Evolutionary conservation across 169 alveolate genomes (phyloP).

Genomic region (Babesia divergens): DNA sequence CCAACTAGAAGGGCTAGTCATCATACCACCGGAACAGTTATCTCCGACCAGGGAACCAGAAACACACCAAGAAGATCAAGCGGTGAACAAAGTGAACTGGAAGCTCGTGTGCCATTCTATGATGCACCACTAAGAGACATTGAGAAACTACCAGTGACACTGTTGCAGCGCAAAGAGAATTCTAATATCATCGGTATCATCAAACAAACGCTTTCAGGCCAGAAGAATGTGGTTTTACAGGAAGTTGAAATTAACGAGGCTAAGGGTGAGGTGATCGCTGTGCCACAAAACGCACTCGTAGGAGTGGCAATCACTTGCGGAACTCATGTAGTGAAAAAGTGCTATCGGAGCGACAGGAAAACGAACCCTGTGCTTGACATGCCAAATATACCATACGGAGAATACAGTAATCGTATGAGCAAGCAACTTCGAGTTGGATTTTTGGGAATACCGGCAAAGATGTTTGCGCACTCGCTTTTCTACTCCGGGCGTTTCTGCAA

Average conservation of each 20-base stretch:
- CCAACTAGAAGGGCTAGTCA: no score
- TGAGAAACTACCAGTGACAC: not conserved
- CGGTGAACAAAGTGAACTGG: not conserved
- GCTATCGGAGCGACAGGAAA: not conserved
- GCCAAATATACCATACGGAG: conserved; percentile 34
- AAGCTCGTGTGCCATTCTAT: not conserved
- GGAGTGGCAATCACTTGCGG: conserved; percentile 10
- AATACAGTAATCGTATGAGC: conserved; percentile 50
- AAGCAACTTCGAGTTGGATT: conserved; percentile 61
- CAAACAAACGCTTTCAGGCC: not conserved
- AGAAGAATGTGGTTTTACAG: not conserved
- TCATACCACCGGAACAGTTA: no score
- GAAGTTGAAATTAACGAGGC: not conserved
- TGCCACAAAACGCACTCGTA: conserved; percentile 13
- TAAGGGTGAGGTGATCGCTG: not conserved
- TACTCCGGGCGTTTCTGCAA: conserved; percentile 54
- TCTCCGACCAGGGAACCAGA: no score
- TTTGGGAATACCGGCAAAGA: conserved; percentile 58
- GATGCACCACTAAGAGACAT: not conserved
- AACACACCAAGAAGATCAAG: no score
- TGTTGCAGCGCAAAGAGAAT: not conserved
- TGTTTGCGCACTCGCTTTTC: conserved; percentile 59
- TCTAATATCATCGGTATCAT: not conserved
- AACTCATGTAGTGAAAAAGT: not conserved
- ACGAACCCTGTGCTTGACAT: conserved; percentile 6